Conservation (phyloP, 1,284 basidiomycete species). For the Takashimella koratensis region DNA sequence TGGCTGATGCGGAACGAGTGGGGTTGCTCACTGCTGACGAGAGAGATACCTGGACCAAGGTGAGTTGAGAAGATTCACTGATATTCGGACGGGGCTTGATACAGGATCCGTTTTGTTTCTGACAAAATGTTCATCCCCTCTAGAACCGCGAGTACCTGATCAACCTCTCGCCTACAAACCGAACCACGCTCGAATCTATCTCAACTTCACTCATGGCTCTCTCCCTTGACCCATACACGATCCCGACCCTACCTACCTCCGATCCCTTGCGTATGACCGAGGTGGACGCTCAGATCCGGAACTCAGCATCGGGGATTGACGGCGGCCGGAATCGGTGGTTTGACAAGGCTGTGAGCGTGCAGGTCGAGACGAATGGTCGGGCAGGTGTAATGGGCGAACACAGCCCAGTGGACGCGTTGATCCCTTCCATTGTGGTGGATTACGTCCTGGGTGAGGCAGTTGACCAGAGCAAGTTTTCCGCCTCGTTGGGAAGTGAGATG, state of each 20-base stretch:
- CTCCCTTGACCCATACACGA: slow-evolving; percentile 54
- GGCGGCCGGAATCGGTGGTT: slow-evolving; percentile 83
- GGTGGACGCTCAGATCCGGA: slow-evolving; percentile 74
- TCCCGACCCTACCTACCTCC: slow-evolving; percentile 49
- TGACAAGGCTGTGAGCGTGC: slow-evolving; percentile 81
- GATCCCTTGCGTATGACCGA: slow-evolving; percentile 51
- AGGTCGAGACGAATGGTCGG: slow-evolving; percentile 80
- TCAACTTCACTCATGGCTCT: slow-evolving; percentile 74
- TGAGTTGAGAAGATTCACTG: slow-evolving; percentile 48
- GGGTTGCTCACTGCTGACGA: slow-evolving; percentile 75
- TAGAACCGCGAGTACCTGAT: slow-evolving; percentile 72
- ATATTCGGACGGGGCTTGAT: too few species aligned
- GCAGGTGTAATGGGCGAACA: slow-evolving; percentile 90
- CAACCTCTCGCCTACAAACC: slow-evolving; percentile 64
- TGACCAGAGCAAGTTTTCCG: slow-evolving; percentile 51
- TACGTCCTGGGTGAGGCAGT: slow-evolving; percentile 69
- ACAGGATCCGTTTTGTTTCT: too few species aligned
- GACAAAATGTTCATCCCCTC: slow-evolving; percentile 21
- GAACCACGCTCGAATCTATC: slow-evolving; percentile 59
- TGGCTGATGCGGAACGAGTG: slow-evolving; percentile 62
- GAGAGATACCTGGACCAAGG: slow-evolving; percentile 78
- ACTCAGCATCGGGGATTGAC: slow-evolving; percentile 64
- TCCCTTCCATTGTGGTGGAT: slow-evolving; percentile 86
- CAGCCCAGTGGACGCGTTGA: slow-evolving; percentile 84
- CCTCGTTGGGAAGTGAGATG: slow-evolving; percentile 16